Conservation (phyloP, 164 flowering plant genomes). For the Vitis rotundifolia region DNA sequence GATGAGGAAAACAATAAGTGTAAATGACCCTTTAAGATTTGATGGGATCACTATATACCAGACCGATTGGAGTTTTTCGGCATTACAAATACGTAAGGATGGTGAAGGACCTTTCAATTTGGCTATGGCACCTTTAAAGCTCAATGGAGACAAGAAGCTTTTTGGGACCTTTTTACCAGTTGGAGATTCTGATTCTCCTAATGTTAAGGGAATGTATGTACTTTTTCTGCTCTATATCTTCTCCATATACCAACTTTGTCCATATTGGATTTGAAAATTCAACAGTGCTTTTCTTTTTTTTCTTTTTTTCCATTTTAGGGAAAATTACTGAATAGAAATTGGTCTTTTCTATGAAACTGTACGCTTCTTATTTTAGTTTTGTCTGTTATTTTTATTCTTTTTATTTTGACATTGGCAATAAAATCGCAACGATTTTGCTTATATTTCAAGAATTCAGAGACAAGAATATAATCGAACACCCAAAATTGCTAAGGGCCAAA, state of each 20-base stretch:
- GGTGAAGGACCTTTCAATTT: conserved; percentile 95
- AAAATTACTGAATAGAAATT: too few relatives aligned
- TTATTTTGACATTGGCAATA: too few relatives aligned
- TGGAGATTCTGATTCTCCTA: conserved; percentile 63
- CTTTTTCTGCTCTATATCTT: conserved; percentile 1
- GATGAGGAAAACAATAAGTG: conserved; percentile 88
- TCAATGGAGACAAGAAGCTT: conserved; percentile 95
- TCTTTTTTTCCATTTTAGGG: too few relatives aligned
- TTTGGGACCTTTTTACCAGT: conserved; percentile 87
- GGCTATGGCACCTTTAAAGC: conserved; percentile 91
- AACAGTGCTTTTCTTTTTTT: too few relatives aligned
- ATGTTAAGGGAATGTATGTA: conserved; percentile 90
- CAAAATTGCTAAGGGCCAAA: too few relatives aligned
- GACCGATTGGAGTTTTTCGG: conserved; percentile 94
- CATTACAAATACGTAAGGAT: conserved; percentile 78
- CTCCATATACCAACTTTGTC: background rate
- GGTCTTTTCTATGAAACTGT: too few relatives aligned
- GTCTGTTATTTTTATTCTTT: too few relatives aligned
- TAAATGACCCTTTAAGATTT: conserved; percentile 92
- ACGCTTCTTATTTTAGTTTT: too few relatives aligned
- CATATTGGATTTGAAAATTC: too few relatives aligned
- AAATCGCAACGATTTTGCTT: too few relatives aligned
- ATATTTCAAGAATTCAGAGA: too few relatives aligned
- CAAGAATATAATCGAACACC: too few relatives aligned
- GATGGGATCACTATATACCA: conserved; percentile 92